phyloP scores from a whole-genome alignment of 2,329 filamentous ascomycete genomes.

The Trichoderma endophyticum region DNA sequence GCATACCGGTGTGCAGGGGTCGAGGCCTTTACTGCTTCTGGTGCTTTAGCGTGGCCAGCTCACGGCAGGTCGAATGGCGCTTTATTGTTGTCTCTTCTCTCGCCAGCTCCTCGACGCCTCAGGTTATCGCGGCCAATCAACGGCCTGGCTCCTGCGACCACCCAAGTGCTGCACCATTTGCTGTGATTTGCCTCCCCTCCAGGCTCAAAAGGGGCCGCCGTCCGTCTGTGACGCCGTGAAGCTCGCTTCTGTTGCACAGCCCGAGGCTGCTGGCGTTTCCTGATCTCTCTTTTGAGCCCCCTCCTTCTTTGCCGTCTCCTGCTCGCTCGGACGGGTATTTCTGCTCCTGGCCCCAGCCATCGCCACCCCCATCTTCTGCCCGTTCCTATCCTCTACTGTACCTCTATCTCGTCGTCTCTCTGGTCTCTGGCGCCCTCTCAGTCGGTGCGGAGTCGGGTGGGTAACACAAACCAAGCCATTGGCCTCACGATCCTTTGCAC shows the following conservation, averaged over 20 bases:
- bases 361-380: background rate
- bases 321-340: background rate
- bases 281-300: background rate
- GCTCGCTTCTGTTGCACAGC: constrained; percentile 6
- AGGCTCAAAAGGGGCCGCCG: constrained; percentile 17
- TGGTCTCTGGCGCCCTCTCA: background rate
- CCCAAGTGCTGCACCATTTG: background rate
- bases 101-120: background rate
- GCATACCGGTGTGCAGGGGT: constrained; percentile 18
- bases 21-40: background rate
- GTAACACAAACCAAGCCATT: constrained; percentile 3
- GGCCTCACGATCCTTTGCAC: constrained; percentile 4
- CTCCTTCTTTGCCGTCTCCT: background rate
- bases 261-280: background rate
- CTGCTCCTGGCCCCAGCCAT: background rate
- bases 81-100: constrained; percentile 27
- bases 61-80: constrained; percentile 26
- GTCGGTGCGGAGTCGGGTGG: constrained; percentile 3
- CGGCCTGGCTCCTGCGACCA: background rate
- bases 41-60: background rate
- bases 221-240: constrained; percentile 8
- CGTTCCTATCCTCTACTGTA: background rate
- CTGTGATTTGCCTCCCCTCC: constrained; percentile 12
- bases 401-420: background rate
- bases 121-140: background rate